Evolutionary conservation across 352 stramenopile species (phyloP).

Genomic region (Phytophthora syringae): DNA sequence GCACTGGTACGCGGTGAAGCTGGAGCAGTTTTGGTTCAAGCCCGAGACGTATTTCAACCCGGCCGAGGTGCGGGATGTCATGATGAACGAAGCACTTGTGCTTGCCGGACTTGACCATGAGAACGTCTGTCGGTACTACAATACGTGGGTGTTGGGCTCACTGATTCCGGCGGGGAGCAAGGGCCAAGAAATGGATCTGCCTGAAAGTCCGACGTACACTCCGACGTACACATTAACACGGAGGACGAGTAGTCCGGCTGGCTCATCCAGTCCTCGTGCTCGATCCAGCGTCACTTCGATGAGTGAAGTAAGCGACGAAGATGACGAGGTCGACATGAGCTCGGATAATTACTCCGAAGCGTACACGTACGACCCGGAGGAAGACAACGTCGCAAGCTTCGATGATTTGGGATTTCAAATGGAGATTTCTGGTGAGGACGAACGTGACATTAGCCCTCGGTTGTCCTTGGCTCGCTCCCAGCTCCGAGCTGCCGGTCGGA

Average conservation of each 20-base stretch:
- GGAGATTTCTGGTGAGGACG: slow-evolving; percentile 24
- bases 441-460: slow-evolving; percentile 23
- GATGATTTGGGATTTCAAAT: slow-evolving; percentile 71
- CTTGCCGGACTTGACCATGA: slow-evolving; percentile 93
- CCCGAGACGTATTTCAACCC: slow-evolving; percentile 82
- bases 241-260: slow-evolving; percentile 29
- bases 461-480: slow-evolving; percentile 26
- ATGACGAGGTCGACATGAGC: slow-evolving; percentile 38
- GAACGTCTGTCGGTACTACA: slow-evolving; percentile 95
- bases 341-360: slow-evolving; percentile 31
- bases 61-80: slow-evolving; percentile 86
- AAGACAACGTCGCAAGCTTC: slow-evolving; percentile 41
- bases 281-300: slow-evolving; percentile 22
- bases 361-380: slow-evolving; percentile 34
- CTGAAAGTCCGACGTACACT: slow-evolving; percentile 25
- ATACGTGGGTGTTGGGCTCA: slow-evolving; percentile 79
- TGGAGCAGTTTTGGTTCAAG: slow-evolving; percentile 87
- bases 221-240: slow-evolving; percentile 23
- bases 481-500: slow-evolving; percentile 2
- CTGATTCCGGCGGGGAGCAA: slow-evolving; percentile 64
- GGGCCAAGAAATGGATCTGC: slow-evolving; percentile 29
- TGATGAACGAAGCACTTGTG: slow-evolving; percentile 93
- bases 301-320: slow-evolving; percentile 11
- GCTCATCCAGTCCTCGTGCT: slow-evolving; percentile 17
- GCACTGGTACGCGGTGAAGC: slow-evolving; percentile 81